Evolutionary conservation across 129 eudicot species (phyloP), one percentile per base, ranked within the genome.

Genomic region (Artemisia argyi): DNA sequence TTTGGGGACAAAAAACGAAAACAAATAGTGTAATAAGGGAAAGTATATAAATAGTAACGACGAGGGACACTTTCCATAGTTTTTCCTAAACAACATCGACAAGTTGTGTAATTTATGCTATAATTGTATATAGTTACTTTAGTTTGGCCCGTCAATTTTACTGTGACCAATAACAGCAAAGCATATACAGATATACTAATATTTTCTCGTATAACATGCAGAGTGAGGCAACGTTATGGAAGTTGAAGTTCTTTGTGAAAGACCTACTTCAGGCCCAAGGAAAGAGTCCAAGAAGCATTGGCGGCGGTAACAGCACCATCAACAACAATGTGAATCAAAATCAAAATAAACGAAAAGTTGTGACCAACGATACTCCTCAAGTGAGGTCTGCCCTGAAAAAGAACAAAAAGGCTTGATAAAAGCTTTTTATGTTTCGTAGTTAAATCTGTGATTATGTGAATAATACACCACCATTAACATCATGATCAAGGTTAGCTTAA

Each of bases 161-260:
- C 64, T 11, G 66, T 30, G 32, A 30, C n/a, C 64, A 17, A 69
- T 54, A 53, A 52, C 32, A 11, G 32, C 35, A 39, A 70, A 60
- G 28, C 18, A 30, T 66, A 18, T 18, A 10, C 18, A 18, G 3
- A 5, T 60, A 12, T 18, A 10, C 18, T 56, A 11, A 5, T 60
- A 12, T 52, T 51, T 1, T 24, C 2, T 71, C 4, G 0, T 65
- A 56, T 65, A 44, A 10, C 46, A 44, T 70, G 87, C 84, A 90
- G 97, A 85, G 89, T 18, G 89, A 90, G 61, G 81, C 91, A 3
- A 90, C 95, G 3, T 77, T 87, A 70, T 91, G 95, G 97, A 91
- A 85, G 86, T 78, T 91, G 72, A 91, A 87, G 86, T 80, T 91
- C 66, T 91, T 87, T 16, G 89, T 87, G 67, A 85, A 83, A 54